Base-by-base conservation (phyloP, 139 green algal genomes). In the Ulvella scutata region DNA sequence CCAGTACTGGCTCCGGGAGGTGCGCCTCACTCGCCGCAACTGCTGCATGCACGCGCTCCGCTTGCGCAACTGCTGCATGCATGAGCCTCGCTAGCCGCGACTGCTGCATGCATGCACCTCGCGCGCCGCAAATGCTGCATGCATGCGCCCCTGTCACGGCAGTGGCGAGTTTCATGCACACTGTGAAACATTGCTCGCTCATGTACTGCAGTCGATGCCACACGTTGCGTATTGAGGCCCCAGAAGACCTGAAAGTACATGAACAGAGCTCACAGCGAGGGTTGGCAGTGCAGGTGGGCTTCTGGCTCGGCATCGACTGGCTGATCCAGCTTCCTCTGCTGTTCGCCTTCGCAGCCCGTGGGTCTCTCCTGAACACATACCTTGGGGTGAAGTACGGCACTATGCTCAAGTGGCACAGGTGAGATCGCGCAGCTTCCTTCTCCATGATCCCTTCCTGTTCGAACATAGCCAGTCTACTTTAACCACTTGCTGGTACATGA, bases 301-400 rank as follows among this genome's bases (percentile, higher is more conserved):
- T 67, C 51, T 67, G 51, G 51, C 51, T 67, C 13, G 51, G 51
- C 13, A 67, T 67, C 51, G 51, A 67, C 51, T 67, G 51, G 51
- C 51, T 67, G 51, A 67, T 67, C 51, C 51, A 67, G 51, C 51
- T 67, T n/a, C 51, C 51, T 9, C 51, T 67, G 51, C 51, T 67
- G 9, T 67, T 67, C 1, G 51, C 51, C 9, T 67, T 67, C 33
- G 51, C 51, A 6, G 51, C 51, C 0, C 51, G 51, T n/a, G 51
- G 51, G 9, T 67, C 51, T 0, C 51, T 67, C n/a, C 51, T 67
- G 9, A 67, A 67, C 2, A 67, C 51, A 23, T 67, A 67, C 51
- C 51, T 67, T 6, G 51, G 51, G 33, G 51, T 67, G 51, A 67
- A 67, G 51, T 67, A 67, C 51, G 51, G 51, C 51, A 67, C 51